Evolutionary conservation across 345 rosid species (phyloP).

Genomic region (Toxicodendron radicans): DNA sequence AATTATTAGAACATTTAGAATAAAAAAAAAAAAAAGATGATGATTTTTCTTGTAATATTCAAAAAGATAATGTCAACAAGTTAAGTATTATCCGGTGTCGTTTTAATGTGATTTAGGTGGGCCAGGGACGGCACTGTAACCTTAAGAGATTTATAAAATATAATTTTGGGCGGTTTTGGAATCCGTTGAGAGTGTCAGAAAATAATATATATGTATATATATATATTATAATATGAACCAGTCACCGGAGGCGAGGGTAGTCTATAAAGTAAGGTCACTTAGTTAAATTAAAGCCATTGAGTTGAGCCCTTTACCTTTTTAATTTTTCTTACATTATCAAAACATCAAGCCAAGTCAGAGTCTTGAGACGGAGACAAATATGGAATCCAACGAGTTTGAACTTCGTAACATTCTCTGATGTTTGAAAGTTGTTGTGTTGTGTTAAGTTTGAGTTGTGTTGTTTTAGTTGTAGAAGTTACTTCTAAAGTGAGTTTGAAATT

Average conservation of each 20-base stretch:
- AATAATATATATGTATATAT: no score
- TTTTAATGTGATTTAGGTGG: not conserved
- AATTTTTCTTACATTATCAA: not conserved
- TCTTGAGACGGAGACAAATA: not conserved
- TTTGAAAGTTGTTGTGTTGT: not conserved
- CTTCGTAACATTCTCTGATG: slow-evolving; percentile 21
- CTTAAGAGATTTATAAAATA: slow-evolving; percentile 11
- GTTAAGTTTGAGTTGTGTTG: not conserved
- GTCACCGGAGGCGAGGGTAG: slow-evolving; percentile 23
- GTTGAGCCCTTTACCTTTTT: not conserved
- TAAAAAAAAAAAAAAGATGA: no score
- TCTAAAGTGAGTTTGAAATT: not conserved
- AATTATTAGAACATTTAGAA: no score
- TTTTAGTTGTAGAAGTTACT: not conserved
- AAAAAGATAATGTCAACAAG: no score
- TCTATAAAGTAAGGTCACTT: slow-evolving; percentile 7
- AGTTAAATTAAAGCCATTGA: not conserved
- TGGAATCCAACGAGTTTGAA: slow-evolving; percentile 56
- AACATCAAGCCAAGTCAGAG: not conserved
- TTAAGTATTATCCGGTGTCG: no score
- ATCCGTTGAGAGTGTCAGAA: slow-evolving; percentile 1
- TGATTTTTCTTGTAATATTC: no score
- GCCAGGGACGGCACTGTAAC: slow-evolving; percentile 19
- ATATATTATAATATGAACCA: slow-evolving; percentile 14
- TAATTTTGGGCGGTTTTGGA: slow-evolving; percentile 14